Evolutionary conservation across 805 yeast genomes (phyloP), one percentile per base, ranked within the genome.

Genomic region (Lachancea fermentati): DNA sequence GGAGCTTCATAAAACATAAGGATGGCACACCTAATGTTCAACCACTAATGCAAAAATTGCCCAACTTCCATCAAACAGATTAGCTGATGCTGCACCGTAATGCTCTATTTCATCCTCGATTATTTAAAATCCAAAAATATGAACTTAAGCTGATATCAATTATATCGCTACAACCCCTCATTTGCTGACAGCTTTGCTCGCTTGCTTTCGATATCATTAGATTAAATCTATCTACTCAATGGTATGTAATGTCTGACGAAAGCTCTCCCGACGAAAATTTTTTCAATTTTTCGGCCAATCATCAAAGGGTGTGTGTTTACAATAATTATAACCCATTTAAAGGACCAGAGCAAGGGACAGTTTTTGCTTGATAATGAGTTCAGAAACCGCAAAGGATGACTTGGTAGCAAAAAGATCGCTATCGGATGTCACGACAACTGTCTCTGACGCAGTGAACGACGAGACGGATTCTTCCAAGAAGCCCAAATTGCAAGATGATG

Each of bases 401-500:
- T 22, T 30, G 11, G 11, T 29, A 9, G 32, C 34, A 14, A 39
- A 39, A 22, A 28, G 42, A 24, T 34, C 42, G 9, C 34, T 39
- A 12, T 13, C 37, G 22, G 42, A 39, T 15, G 37, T 18, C 5
- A 24, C 33, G 16, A 32, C 29, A 14, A 28, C 26, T 22, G 24
- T 30, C 15, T n/a, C 33, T 12, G 41, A 32, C 6, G 22, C 34
- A 13, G 19, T 11, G 11, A 32, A 19, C 22, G 28, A 19, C 9
- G 28, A 30, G 13, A 35, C 31, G 9, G 36, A 35, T 19, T 33
- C 34, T 19, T 24, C 45, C n/a, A 34, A 33, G 35, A 32, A 37
- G 18, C 41, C 41, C 7, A 32, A 30, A 25, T 22, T 33, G 15
- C 38, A 37, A 16, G 52, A 43, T 19, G 50, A 39, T 13, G 48